Conservation (phyloP, 768 basidiomycete genomes). For the Hortiboletus flavorubellus region DNA sequence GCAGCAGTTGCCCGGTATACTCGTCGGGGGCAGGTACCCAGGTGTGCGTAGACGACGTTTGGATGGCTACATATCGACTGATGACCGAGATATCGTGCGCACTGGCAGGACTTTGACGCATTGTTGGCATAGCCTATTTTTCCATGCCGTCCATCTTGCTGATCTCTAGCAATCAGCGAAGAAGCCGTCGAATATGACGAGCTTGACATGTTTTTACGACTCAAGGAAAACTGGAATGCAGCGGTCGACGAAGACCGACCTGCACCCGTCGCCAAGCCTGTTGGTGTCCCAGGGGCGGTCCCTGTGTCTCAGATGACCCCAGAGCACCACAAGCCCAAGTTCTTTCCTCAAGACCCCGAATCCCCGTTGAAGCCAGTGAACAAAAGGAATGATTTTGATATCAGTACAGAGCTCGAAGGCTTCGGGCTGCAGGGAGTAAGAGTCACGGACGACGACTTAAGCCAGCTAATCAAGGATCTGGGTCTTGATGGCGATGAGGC, state of each 20-base stretch:
- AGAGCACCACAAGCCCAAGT: slow-evolving; percentile 60
- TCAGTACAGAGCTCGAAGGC: slow-evolving; percentile 64
- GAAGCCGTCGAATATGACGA: slow-evolving; percentile 80
- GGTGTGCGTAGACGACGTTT: slow-evolving; percentile 52
- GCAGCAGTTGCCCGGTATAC: slow-evolving; percentile 80
- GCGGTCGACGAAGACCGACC: slow-evolving; percentile 59
- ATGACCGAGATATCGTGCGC: slow-evolving; percentile 2
- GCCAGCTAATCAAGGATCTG: slow-evolving; percentile 66
- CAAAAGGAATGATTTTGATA: slow-evolving; percentile 58
- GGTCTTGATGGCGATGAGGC: slow-evolving; percentile 78
- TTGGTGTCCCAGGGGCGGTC: slow-evolving; percentile 79
- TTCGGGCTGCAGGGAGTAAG: slow-evolving; percentile 74
- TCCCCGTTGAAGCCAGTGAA: slow-evolving; percentile 56
- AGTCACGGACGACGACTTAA: slow-evolving; percentile 72
- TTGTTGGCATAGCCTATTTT: slow-evolving; percentile 50
- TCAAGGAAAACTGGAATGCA: slow-evolving; percentile 66
- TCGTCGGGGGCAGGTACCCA: slow-evolving; percentile 71
- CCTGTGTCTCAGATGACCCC: slow-evolving; percentile 78
- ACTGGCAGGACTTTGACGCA: slow-evolving; percentile 58
- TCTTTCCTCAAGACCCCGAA: slow-evolving; percentile 42
- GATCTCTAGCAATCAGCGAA: slow-evolving; percentile 48
- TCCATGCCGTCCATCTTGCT: not conserved
- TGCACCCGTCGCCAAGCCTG: slow-evolving; percentile 51
- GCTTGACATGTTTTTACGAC: slow-evolving; percentile 65
- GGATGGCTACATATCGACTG: not conserved